phyloP scores from a whole-genome alignment of 208 protist species.

The Borovskyia barvae region DNA sequence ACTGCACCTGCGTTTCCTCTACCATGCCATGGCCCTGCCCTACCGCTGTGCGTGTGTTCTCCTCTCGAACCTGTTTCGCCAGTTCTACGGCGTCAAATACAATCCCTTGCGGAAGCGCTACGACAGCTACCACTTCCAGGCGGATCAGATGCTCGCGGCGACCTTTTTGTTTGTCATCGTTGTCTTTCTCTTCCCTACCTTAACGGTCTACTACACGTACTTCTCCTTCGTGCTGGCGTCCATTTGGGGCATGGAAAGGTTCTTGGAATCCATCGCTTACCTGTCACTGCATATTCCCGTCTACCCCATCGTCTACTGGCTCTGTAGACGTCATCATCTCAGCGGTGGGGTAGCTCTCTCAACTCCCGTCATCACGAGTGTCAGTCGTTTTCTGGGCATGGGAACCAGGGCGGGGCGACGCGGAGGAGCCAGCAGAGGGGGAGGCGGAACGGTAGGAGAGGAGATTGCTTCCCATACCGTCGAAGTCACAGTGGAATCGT shows the following conservation, averaged over 20 bases:
- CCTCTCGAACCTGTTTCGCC: conserved; percentile 65
- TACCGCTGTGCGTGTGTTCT: conserved; percentile 59
- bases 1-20: conserved; percentile 82
- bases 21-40: conserved; percentile 57
- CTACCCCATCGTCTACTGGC: conserved; percentile 60
- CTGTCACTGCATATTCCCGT: conserved; percentile 64
- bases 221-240: conserved; percentile 74
- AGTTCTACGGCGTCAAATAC: conserved; percentile 91
- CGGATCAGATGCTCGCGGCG: conserved; percentile 90
- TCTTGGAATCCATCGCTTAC: conserved; percentile 54
- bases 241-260: conserved; percentile 52
- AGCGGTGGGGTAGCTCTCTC: conserved; percentile 43
- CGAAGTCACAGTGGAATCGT: conserved; percentile 47
- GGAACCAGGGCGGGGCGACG: conserved; percentile 2
- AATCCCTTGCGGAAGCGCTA: conserved; percentile 92
- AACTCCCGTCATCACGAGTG: conserved; percentile 38
- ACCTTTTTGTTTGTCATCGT: conserved; percentile 90
- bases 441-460: no score
- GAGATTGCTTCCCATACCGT: conserved; percentile 59
- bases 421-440: no score
- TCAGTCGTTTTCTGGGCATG: conserved; percentile 17
- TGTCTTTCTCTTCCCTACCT: conserved; percentile 90
- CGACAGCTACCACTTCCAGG: conserved; percentile 86
- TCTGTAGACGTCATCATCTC: conserved; percentile 16
- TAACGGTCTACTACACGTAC: conserved; percentile 92